phyloP scores from a whole-genome alignment of 768 basidiomycete genomes.

The Amanita pseudoporphyria region DNA sequence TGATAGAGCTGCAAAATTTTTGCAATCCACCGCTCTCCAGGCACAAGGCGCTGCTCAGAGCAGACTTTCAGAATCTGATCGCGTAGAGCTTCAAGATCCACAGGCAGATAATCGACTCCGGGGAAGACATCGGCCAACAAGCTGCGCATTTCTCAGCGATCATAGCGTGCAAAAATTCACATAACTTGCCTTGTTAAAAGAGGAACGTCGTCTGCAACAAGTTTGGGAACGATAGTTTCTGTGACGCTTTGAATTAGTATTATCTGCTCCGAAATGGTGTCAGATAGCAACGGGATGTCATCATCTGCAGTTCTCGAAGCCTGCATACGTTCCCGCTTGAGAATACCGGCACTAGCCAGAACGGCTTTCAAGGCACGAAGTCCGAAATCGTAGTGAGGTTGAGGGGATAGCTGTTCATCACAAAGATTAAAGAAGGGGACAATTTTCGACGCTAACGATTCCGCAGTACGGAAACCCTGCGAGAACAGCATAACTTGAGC shows the following conservation, averaged over 20 bases:
- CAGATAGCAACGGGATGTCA: conserved; percentile 47
- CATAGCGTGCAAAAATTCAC: neutral
- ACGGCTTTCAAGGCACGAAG: conserved; percentile 96
- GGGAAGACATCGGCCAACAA: conserved; percentile 96
- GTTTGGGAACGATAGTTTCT: conserved; percentile 96
- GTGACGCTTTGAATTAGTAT: conserved; percentile 98
- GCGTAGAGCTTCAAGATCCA: conserved; percentile 80
- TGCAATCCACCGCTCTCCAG: conserved; percentile 83
- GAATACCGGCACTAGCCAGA: conserved; percentile 90
- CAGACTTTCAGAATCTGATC: conserved; percentile 84
- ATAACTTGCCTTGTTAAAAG: conserved; percentile 72
- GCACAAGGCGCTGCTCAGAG: conserved; percentile 72
- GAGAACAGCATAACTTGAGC: conserved; percentile 99
- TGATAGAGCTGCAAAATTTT: conserved; percentile 98
- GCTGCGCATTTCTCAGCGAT: conserved; percentile 28
- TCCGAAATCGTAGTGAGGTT: conserved; percentile 99
- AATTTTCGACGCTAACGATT: conserved; percentile 94
- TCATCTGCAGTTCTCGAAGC: conserved; percentile 30
- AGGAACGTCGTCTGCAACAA: conserved; percentile 96
- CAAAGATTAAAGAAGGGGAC: conserved; percentile 99
- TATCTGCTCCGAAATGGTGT: conserved; percentile 80
- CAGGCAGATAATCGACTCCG: conserved; percentile 83
- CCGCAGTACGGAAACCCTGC: conserved; percentile 97
- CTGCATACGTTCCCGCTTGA: conserved; percentile 85
- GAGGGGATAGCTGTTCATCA: conserved; percentile 91